Conservation (phyloP, 176 grass and related monocot species). For the Pontederia paniculata region DNA sequence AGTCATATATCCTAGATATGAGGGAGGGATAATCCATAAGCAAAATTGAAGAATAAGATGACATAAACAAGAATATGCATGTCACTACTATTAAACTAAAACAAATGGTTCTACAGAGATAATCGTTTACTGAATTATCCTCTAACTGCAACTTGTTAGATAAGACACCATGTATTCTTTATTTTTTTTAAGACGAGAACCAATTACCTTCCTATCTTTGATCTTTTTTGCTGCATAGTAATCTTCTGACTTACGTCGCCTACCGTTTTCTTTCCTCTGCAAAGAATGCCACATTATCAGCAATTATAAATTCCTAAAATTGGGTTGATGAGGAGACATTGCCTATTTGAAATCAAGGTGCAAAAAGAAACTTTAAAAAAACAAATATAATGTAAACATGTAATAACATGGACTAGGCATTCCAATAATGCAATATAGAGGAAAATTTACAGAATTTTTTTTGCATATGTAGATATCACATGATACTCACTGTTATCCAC, state of each 20-base stretch:
- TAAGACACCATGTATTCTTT: neutral
- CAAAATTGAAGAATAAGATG: too few relatives aligned
- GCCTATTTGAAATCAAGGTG: neutral
- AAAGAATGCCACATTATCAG: slow-evolving; percentile 10
- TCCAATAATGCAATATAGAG: neutral
- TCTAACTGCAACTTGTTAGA: neutral
- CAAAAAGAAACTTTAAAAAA: neutral
- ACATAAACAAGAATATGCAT: too few relatives aligned
- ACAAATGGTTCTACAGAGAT: neutral
- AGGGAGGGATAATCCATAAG: too few relatives aligned
- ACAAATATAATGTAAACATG: neutral
- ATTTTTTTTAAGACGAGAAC: slow-evolving; percentile 12
- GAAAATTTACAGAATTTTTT: neutral
- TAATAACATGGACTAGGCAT: neutral
- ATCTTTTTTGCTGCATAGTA: slow-evolving; percentile 53
- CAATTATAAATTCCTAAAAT: slow-evolving; percentile 21
- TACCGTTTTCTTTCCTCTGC: slow-evolving; percentile 73
- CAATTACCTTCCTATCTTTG: slow-evolving; percentile 75
- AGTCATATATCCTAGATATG: too few relatives aligned
- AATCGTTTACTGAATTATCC: neutral
- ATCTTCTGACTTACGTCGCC: slow-evolving; percentile 47
- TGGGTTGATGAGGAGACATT: slow-evolving; percentile 20
- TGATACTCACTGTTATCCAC: slow-evolving; percentile 69
- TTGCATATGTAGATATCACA: slow-evolving; percentile 15
- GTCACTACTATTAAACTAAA: too few relatives aligned